phyloP scores from a whole-genome alignment of 306 rosid genomes.

The Geum urbanum region DNA sequence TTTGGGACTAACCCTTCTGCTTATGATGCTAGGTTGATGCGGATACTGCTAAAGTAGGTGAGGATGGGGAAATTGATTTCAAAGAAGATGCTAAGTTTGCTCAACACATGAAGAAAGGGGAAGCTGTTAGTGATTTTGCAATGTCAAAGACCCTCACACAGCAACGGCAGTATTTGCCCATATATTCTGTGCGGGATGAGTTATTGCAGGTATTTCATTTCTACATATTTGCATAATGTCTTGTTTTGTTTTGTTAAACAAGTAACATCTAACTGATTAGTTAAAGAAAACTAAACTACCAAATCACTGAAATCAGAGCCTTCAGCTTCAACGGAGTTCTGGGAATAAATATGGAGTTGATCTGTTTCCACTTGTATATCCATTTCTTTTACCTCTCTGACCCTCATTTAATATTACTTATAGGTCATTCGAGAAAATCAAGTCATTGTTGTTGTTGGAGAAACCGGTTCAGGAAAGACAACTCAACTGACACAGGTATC shows the following conservation, averaged over 20 bases:
- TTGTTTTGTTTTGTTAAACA: not conserved
- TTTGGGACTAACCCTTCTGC: slow-evolving; percentile 12
- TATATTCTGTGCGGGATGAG: slow-evolving; percentile 89
- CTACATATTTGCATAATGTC: slow-evolving; percentile 7
- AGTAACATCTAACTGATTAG: not conserved
- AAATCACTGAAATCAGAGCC: not conserved
- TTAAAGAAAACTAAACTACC: not conserved
- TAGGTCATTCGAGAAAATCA: slow-evolving; percentile 95
- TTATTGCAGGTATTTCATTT: slow-evolving; percentile 66
- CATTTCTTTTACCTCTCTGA: slow-evolving; percentile 13
- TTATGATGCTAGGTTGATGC: slow-evolving; percentile 70
- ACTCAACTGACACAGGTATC: slow-evolving; percentile 92
- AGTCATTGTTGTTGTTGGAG: slow-evolving; percentile 92
- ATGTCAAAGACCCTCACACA: slow-evolving; percentile 77
- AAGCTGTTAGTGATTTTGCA: slow-evolving; percentile 96
- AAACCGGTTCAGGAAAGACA: slow-evolving; percentile 99
- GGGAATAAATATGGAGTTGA: not conserved
- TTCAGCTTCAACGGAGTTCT: not conserved
- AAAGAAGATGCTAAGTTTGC: slow-evolving; percentile 98
- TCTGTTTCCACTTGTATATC: not conserved
- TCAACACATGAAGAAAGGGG: slow-evolving; percentile 87
- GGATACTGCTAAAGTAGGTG: slow-evolving; percentile 89
- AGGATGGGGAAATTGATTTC: slow-evolving; percentile 90
- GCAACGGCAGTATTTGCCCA: slow-evolving; percentile 95
- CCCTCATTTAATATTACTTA: slow-evolving; percentile 20